Percentiles rank a stretch among this genome's conserved stretches.
phyloP scores from a whole-genome alignment of 1,139 yeast species.

The Zygosaccharomyces pseudobailii region DNA sequence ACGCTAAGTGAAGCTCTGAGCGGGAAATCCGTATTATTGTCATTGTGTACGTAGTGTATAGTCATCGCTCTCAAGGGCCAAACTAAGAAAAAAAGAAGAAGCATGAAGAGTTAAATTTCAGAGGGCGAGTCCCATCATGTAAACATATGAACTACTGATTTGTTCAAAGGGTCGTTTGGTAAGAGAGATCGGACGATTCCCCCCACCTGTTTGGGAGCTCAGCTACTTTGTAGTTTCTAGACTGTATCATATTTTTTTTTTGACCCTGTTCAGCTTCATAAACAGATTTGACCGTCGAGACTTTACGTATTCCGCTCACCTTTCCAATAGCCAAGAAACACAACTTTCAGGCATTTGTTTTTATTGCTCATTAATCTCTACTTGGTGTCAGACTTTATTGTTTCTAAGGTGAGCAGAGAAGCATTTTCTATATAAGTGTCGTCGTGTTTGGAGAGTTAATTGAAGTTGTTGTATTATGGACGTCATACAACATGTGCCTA shows the following conservation, averaged over 20 bases:
- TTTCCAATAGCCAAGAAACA: not conserved
- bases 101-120: conserved; percentile 7
- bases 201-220: conserved; percentile 7
- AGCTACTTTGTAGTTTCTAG: conserved; percentile 7
- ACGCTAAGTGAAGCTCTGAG: conserved; percentile 7
- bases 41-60: conserved; percentile 1
- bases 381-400: not conserved
- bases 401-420: not conserved
- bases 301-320: not conserved
- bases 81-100: not conserved
- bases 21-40: conserved; percentile 1
- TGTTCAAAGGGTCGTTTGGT: conserved; percentile 1
- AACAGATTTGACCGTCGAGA: not conserved
- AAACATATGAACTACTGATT: conserved; percentile 9
- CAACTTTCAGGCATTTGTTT: not conserved
- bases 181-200: conserved; percentile 1
- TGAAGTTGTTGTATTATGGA: conserved; percentile 7
- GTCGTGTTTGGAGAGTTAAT: not conserved
- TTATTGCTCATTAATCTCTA: not conserved
- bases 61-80: conserved; percentile 5
- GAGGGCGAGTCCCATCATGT: conserved; percentile 10
- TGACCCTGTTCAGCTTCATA: not conserved
- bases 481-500: conserved; percentile 8
- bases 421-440: not conserved
- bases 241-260: conserved; percentile 2